Percentiles rank a stretch among this genome's conserved stretches.
These are phyloP conservation scores for Psidium guajava DNA, from an alignment of 345 rosid genomes.

Conservation along the genomic window DNA sequence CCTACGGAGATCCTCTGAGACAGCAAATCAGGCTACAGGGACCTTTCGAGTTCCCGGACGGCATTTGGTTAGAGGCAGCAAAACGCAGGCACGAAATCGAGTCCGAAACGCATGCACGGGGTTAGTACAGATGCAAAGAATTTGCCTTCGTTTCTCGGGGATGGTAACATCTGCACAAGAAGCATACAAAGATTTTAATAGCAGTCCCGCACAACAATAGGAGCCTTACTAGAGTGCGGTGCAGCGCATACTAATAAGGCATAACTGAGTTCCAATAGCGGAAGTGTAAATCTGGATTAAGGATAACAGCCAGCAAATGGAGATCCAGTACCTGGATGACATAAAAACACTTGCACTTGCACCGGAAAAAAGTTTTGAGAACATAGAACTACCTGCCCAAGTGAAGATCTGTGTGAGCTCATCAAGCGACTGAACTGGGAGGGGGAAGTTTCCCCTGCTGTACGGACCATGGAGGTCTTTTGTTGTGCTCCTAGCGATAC, in stretches of 20 bases:
- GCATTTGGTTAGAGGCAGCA: neutral
- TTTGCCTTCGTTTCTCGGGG: neutral
- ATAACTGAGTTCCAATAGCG: neutral
- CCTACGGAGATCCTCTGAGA: neutral
- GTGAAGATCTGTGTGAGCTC: neutral
- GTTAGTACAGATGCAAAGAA: neutral
- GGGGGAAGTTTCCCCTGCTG: slow-evolving; percentile 56
- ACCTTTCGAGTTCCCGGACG: neutral
- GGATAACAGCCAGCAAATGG: neutral
- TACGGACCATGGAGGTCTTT: slow-evolving; percentile 69
- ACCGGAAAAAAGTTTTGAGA: neutral
- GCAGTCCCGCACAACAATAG: neutral
- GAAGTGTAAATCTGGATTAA: neutral
- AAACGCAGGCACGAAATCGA: neutral
- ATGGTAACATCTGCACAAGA: too few relatives aligned
- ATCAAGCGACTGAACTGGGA: slow-evolving; percentile 20
- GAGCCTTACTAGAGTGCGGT: neutral
- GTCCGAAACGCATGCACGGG: neutral
- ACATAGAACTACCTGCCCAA: neutral
- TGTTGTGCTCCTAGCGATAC: slow-evolving; percentile 47
- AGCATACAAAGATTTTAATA: neutral
- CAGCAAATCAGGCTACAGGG: neutral
- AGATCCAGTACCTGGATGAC: neutral
- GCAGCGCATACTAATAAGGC: neutral
- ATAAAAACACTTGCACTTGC: neutral